These are phyloP conservation scores for Fusarium globosum DNA, from an alignment of 2,329 filamentous ascomycete genomes.

Conservation along the genomic window DNA sequence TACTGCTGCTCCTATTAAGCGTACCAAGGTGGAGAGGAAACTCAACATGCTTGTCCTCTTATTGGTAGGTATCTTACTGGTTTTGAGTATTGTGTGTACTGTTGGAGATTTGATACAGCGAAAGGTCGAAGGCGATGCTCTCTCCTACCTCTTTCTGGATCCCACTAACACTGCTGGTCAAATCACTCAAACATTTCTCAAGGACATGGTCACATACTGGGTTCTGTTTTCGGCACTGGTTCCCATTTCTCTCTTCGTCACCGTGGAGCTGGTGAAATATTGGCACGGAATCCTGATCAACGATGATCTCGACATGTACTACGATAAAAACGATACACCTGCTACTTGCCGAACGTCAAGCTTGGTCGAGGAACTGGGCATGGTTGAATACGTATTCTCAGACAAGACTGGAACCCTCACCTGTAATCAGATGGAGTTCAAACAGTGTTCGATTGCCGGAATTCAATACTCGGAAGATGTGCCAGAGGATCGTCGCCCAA, in stretches of 20 bases:
- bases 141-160: conserved; percentile 79
- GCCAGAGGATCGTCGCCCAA: conserved; percentile 87
- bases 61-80: conserved; percentile 84
- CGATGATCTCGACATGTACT: conserved; percentile 97
- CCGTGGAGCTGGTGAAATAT: conserved; percentile 97
- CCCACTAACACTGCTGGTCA: conserved; percentile 63
- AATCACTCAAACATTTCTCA: conserved; percentile 84
- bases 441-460: conserved; percentile 91
- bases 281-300: conserved; percentile 98
- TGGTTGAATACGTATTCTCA: conserved; percentile 98
- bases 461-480: conserved; percentile 94
- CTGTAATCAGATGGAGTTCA: conserved; percentile 99
- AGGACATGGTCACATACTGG: conserved; percentile 98
- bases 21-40: conserved; percentile 93
- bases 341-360: conserved; percentile 97
- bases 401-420: conserved; percentile 98
- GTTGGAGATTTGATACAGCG: conserved; percentile 89
- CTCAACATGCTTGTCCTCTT: conserved; percentile 94
- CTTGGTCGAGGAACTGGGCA: conserved; percentile 94
- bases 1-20: conserved; percentile 96
- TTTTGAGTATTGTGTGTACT: conserved; percentile 88
- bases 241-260: conserved; percentile 97
- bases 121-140: conserved; percentile 67
- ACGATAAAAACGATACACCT: conserved; percentile 93
- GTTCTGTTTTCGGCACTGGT: conserved; percentile 96